These are phyloP conservation scores for Discostella stelligera DNA, from an alignment of 352 stramenopile species.

Conservation along the genomic window DNA sequence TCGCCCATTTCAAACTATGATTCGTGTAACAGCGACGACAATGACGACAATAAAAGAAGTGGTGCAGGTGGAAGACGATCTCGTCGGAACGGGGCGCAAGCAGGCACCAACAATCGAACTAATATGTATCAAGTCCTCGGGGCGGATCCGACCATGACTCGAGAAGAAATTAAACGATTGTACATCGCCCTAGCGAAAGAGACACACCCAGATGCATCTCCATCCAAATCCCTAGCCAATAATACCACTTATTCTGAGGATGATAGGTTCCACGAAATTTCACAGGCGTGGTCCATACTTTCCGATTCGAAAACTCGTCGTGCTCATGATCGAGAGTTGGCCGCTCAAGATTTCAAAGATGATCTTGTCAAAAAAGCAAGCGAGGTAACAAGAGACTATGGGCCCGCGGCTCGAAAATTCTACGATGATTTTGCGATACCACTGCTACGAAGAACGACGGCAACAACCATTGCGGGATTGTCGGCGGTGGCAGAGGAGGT, in stretches of 20 bases:
- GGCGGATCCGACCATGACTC: constrained; percentile 36
- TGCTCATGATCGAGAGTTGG: constrained; percentile 45
- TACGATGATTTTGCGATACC: constrained; percentile 50
- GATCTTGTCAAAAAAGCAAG: constrained; percentile 20
- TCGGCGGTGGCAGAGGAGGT: constrained; percentile 16
- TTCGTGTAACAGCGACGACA: neutral
- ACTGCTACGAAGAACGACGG: constrained; percentile 35
- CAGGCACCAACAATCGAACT: constrained; percentile 7
- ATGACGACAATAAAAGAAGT: neutral
- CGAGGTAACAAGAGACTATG: constrained; percentile 40
- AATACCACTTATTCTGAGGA: neutral
- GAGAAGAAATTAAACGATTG: constrained; percentile 35
- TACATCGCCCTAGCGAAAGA: constrained; percentile 42
- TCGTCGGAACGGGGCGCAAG: constrained; percentile 1
- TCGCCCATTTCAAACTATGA: constrained; percentile 4
- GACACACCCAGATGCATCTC: constrained; percentile 38
- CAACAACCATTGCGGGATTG: constrained; percentile 35
- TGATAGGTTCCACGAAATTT: constrained; percentile 46
- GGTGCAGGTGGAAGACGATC: neutral
- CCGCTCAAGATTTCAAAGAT: constrained; percentile 38
- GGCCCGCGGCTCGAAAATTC: constrained; percentile 26
- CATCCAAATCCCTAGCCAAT: neutral
- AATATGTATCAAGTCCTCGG: constrained; percentile 41
- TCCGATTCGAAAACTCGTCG: constrained; percentile 31
- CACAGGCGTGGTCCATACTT: constrained; percentile 32